Evolutionary conservation across 208 protist genomes (phyloP).

Genomic region (Leishmania tarentolae): DNA sequence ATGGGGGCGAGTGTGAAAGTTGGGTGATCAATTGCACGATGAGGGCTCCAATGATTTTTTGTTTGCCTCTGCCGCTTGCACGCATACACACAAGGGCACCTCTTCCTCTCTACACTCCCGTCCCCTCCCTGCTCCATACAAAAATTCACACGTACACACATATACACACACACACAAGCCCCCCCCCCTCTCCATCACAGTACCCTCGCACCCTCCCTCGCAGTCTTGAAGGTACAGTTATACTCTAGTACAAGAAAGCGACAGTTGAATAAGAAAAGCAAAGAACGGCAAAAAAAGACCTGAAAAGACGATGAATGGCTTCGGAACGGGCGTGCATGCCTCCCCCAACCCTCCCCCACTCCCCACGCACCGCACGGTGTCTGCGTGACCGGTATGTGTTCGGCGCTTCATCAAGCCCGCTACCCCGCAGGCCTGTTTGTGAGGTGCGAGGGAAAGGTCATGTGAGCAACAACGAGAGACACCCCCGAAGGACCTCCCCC

Average conservation of each 20-base stretch:
- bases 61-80: not conserved
- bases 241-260: not conserved
- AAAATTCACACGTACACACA: constrained; percentile 3
- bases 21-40: not conserved
- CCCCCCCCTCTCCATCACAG: not conserved
- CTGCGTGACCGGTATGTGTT: not conserved
- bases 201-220: not conserved
- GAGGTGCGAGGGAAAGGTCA: not conserved
- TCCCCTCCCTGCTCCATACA: not conserved
- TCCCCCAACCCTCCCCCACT: no score
- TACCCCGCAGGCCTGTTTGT: not conserved
- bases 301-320: not conserved
- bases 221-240: not conserved
- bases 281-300: not conserved
- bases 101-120: not conserved
- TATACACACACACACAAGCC: not conserved
- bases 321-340: not conserved
- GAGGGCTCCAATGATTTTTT: not conserved
- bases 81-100: not conserved
- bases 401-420: not conserved
- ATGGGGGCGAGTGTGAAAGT: not conserved
- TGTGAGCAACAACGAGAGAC: not conserved
- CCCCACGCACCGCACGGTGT: no score
- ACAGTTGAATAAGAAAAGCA: not conserved
- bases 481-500: not conserved